A percentile compares a stretch with the other conserved stretches of the same genome.
phyloP scores from a whole-genome alignment of 306 rosid genomes.

The Cyclanthera cordifolia region DNA sequence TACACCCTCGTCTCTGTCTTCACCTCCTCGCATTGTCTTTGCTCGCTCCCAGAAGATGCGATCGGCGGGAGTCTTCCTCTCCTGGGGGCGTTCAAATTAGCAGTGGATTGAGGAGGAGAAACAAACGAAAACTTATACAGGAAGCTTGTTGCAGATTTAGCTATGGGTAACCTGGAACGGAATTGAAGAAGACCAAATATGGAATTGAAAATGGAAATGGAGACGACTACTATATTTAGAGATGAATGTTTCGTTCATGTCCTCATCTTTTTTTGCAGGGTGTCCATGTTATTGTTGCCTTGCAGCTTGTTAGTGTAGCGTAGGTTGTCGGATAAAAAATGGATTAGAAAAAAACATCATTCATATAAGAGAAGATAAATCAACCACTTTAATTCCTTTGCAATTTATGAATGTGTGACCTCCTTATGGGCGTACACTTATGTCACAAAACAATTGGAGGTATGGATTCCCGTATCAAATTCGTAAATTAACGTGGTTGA shows the following conservation, averaged over 20 bases:
- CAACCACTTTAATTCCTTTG: too few species aligned
- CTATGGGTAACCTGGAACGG: too few species aligned
- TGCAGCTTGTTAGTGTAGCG: too few species aligned
- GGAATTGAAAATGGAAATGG: not conserved
- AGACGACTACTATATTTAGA: not conserved
- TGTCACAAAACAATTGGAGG: too few species aligned
- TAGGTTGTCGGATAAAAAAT: too few species aligned
- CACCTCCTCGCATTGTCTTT: slow-evolving; percentile 20
- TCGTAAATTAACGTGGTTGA: too few species aligned
- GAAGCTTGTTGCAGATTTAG: not conserved
- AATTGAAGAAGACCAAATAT: slow-evolving; percentile 14
- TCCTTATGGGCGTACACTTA: too few species aligned
- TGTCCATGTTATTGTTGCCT: too few species aligned
- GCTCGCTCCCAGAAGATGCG: slow-evolving; percentile 11
- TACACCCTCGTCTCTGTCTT: slow-evolving; percentile 30
- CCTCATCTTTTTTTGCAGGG: not conserved
- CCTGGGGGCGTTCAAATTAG: slow-evolving; percentile 1
- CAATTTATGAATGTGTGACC: too few species aligned
- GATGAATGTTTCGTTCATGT: not conserved
- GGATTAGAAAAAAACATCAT: too few species aligned
- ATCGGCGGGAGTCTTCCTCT: not conserved
- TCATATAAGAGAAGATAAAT: too few species aligned
- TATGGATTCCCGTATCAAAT: too few species aligned
- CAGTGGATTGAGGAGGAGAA: not conserved
- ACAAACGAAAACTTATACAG: not conserved